Evolutionary conservation across 805 yeast species (phyloP).

Genomic region (Zygoascus tannicola): DNA sequence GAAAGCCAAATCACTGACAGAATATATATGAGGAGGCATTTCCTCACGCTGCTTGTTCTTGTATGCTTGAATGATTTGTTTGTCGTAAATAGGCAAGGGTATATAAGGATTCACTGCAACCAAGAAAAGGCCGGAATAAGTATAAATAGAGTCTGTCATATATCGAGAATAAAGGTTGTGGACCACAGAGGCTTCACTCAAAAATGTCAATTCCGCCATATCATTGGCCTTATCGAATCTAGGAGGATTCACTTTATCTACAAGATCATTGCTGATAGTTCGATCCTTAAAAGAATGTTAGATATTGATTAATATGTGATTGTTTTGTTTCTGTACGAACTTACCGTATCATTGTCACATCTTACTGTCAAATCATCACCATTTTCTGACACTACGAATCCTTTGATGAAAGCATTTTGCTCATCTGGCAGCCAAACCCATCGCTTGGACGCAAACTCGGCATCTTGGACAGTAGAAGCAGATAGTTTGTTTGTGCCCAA

Average conservation of each 20-base stretch:
- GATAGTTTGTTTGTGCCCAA: constrained; percentile 4
- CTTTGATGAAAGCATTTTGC: constrained; percentile 50
- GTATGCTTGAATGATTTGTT: constrained; percentile 47
- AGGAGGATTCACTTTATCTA: constrained; percentile 73
- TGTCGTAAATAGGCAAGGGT: constrained; percentile 59
- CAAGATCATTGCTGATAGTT: constrained; percentile 36
- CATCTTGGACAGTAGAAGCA: constrained; percentile 15
- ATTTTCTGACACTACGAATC: constrained; percentile 42
- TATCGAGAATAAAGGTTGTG: constrained; percentile 74
- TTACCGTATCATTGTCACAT: constrained; percentile 32
- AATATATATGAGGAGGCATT: constrained; percentile 73
- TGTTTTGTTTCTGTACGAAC: constrained; percentile 6
- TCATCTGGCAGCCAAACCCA: constrained; percentile 75
- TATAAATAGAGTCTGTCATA: constrained; percentile 68
- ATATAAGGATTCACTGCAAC: constrained; percentile 94
- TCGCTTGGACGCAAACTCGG: constrained; percentile 33
- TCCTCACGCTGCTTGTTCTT: constrained; percentile 39
- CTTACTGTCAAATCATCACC: constrained; percentile 32
- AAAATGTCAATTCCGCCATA: constrained; percentile 89
- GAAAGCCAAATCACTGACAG: constrained; percentile 79
- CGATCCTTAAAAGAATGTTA: constrained; percentile 23
- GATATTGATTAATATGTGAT: constrained; percentile 8
- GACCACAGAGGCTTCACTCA: constrained; percentile 94
- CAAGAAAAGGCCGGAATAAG: constrained; percentile 88
- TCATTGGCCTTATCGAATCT: constrained; percentile 87